Conservation (phyloP, 768 basidiomycete species). For the Candolleomyces efflorescens region DNA sequence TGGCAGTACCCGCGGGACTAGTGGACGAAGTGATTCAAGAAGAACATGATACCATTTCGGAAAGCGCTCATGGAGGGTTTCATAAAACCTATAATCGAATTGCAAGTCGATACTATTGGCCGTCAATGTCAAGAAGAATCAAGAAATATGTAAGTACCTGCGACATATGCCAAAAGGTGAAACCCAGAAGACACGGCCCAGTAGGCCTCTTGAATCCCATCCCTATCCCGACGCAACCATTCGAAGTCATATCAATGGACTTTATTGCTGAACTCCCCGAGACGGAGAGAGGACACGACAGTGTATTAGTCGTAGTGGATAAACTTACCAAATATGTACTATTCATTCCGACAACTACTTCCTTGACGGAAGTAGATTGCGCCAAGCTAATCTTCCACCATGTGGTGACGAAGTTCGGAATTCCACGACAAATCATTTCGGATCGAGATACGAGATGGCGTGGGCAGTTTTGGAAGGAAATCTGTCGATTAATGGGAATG, state of each 20-base stretch:
- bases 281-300: conserved; percentile 21
- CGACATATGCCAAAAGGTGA: no score
- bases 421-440: conserved; percentile 23
- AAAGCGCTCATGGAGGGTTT: conserved; percentile 26
- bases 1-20: conserved; percentile 23
- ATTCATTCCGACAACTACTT: conserved; percentile 31
- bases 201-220: no score
- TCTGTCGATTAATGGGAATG: conserved; percentile 22
- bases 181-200: no score
- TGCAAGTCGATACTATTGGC: conserved; percentile 25
- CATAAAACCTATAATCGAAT: conserved; percentile 21
- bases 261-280: conserved; percentile 30
- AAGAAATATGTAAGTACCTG: no score
- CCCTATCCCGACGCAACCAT: conserved; percentile 3
- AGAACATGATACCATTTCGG: conserved; percentile 17
- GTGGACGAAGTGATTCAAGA: conserved; percentile 17
- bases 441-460: conserved; percentile 24
- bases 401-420: conserved; percentile 19
- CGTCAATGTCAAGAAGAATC: conserved; percentile 17
- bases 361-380: conserved; percentile 20
- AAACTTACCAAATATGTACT: conserved; percentile 33
- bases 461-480: conserved; percentile 22
- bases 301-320: conserved; percentile 30
- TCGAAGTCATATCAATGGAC: conserved; percentile 28
- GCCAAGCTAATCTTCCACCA: conserved; percentile 26